Evolutionary conservation across 345 rosid genomes (phyloP), one percentile per base, ranked within the genome.

Genomic region (Heritiera littoralis): DNA sequence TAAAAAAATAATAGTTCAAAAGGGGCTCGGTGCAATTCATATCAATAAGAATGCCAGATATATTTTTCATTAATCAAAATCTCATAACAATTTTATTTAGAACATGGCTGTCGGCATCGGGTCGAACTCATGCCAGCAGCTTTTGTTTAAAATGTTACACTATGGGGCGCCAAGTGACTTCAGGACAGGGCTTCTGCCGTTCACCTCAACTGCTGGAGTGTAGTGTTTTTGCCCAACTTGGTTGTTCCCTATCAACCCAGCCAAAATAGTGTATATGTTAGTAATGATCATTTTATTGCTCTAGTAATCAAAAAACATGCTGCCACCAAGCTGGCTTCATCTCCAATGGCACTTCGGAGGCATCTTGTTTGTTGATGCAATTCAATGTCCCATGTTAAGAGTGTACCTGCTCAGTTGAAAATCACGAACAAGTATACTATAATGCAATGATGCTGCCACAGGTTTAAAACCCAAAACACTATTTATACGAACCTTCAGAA

Each of bases 401-500:
- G 3, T 30, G 14, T 23, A 45, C 35, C 28, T 48, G 30, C 17
- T n/a, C 1, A 10, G 9, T 40, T 12, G 51, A 23, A 23, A 23
- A 23, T 23, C 28, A 23, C 28, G 28, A 23, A 23, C 28, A 23
- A 23, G 28, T 23, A 23, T 23, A 23, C 28, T 23, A 23, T 23
- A 23, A 23, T 23, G 38, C 38, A 35, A 35, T 35, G 3, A 35
- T 35, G 38, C 38, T 35, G 38, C 3, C 38, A 35, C 2, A 35
- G 38, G 38, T 35, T 35, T 35, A 35, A 35, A 35, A 35, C 38
- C 3, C 38, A 35, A 3, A 35, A 35, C 38, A 35, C 38, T 35
- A 35, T 35, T 35, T 35, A 35, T 35, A 35, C 38, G 38, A 35
- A 83, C 84, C 86, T 81, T 91, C 60, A 96, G 84, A 96, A 96